These are phyloP conservation scores for Rosellinia necatrix DNA, from an alignment of 2,329 filamentous ascomycete species.

Conservation along the genomic window DNA sequence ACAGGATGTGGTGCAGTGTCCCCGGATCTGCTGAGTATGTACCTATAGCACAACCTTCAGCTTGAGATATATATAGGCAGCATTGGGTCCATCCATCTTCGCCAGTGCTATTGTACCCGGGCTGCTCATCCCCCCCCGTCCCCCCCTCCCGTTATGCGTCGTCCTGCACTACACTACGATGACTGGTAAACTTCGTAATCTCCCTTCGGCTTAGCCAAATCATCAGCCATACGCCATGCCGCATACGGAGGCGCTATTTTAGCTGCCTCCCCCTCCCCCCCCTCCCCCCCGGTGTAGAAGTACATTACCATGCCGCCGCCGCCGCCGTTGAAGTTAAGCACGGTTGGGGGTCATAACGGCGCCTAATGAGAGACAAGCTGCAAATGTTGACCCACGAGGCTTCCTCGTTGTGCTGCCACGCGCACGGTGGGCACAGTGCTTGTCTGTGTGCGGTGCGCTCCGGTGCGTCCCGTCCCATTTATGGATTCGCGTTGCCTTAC, in stretches of 20 bases:
- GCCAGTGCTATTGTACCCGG: too few species aligned
- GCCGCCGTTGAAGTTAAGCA: slow-evolving; percentile 18
- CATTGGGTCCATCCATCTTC: too few species aligned
- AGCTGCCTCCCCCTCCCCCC: slow-evolving; percentile 17
- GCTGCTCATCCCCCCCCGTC: background rate
- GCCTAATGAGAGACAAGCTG: slow-evolving; percentile 7
- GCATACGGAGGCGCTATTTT: slow-evolving; percentile 16
- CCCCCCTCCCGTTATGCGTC: background rate
- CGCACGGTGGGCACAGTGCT: slow-evolving; percentile 10
- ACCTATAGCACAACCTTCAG: too few species aligned
- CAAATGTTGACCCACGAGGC: slow-evolving; percentile 2
- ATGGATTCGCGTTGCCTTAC: slow-evolving; percentile 3
- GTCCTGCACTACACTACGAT: background rate
- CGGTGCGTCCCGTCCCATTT: background rate
- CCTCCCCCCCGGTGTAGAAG: slow-evolving; percentile 20
- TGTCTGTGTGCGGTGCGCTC: background rate
- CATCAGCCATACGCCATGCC: slow-evolving; percentile 21
- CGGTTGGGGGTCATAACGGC: slow-evolving; percentile 23
- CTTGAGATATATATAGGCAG: too few species aligned
- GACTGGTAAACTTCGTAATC: slow-evolving; percentile 18
- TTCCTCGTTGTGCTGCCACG: slow-evolving; percentile 10
- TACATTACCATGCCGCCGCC: background rate
- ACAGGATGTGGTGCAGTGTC: background rate
- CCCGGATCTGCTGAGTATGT: too few species aligned
- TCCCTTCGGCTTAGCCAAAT: slow-evolving; percentile 14